These are phyloP conservation scores for Kodamaea kaohsiungensis DNA, from an alignment of 805 yeast species.

Conservation along the genomic window DNA sequence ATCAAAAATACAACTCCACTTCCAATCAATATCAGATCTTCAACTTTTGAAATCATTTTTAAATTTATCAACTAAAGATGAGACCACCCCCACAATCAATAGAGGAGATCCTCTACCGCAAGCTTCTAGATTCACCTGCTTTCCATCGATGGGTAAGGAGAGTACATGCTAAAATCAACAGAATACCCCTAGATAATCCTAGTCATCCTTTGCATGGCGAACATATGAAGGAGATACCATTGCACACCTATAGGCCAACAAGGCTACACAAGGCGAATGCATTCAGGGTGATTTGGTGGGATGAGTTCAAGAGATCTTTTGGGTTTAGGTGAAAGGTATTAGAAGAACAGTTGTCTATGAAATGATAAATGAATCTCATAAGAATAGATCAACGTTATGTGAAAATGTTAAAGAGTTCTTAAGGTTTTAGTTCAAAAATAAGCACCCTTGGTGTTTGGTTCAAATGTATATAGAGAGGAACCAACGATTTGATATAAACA, in stretches of 20 bases:
- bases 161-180: slow-evolving; percentile 64
- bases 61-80: background rate
- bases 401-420: no score
- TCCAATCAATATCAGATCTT: no score
- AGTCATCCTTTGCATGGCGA: slow-evolving; percentile 8
- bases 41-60: background rate
- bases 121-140: slow-evolving; percentile 55
- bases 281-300: slow-evolving; percentile 55
- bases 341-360: no score
- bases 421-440: no score
- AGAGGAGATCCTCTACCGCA: slow-evolving; percentile 46
- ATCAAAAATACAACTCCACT: no score
- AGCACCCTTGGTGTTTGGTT: no score
- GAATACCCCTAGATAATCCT: slow-evolving; percentile 48
- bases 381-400: no score
- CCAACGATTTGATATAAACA: no score
- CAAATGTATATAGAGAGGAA: no score
- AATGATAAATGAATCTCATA: no score
- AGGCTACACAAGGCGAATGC: slow-evolving; percentile 59
- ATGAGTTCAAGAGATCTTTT: slow-evolving; percentile 58
- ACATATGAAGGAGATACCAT: slow-evolving; percentile 20
- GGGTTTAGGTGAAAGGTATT: slow-evolving; percentile 42
- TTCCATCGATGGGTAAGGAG: slow-evolving; percentile 65
- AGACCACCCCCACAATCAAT: slow-evolving; percentile 22
- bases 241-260: slow-evolving; percentile 49